phyloP scores from a whole-genome alignment of 768 basidiomycete genomes.

The Ramaria rubella region DNA sequence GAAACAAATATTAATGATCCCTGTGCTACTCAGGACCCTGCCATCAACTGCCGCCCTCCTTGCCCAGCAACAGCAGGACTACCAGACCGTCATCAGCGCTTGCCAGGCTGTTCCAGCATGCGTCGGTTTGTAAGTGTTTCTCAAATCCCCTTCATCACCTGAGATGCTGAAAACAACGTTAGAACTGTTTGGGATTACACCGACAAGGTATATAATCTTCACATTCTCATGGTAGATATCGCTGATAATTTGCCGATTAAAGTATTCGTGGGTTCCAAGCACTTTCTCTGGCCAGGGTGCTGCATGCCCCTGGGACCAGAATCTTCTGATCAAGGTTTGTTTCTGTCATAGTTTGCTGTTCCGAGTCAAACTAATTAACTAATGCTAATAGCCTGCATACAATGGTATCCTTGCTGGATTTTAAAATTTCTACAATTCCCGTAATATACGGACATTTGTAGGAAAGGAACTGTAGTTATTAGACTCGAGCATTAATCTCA shows the following conservation, averaged over 20 bases:
- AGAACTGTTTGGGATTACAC: constrained; percentile 37
- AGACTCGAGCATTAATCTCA: no score
- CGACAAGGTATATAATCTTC: constrained; percentile 22
- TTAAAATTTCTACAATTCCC: no score
- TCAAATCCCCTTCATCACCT: no score
- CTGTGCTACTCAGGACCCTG: constrained; percentile 32
- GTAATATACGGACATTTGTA: no score
- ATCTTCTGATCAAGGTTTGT: constrained; percentile 16
- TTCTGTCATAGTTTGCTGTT: not conserved
- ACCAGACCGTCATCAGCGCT: constrained; percentile 47
- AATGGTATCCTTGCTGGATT: constrained; percentile 37
- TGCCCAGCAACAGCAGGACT: constrained; percentile 51
- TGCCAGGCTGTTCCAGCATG: constrained; percentile 38
- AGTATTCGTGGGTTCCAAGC: constrained; percentile 31
- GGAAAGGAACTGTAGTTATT: no score
- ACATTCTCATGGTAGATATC: not conserved
- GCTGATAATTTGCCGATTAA: not conserved
- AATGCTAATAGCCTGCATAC: constrained; percentile 41
- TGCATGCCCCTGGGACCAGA: constrained; percentile 23
- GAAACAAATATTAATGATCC: not conserved
- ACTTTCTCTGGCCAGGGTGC: constrained; percentile 31
- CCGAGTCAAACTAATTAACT: constrained; percentile 27
- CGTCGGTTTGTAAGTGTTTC: constrained; percentile 24
- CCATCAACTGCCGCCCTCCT: constrained; percentile 44
- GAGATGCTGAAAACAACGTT: no score